Evolutionary conservation across 345 rosid genomes (phyloP).

Genomic region (Carallia pectinifolia): DNA sequence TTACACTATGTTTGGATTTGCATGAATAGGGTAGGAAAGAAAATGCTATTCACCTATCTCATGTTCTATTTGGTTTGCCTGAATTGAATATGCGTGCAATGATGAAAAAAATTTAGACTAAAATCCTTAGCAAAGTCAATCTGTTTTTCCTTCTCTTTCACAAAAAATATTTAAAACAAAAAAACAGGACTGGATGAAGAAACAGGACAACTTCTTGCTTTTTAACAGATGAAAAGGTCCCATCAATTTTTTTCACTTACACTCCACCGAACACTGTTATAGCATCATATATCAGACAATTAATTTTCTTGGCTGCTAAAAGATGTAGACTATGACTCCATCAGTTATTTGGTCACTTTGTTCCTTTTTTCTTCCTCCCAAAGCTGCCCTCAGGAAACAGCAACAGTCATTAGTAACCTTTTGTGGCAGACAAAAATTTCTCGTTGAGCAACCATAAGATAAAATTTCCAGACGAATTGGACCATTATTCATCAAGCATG

Average conservation of each 20-base stretch:
- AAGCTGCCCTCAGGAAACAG: too few relatives aligned
- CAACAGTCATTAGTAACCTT: neutral
- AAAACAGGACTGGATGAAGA: neutral
- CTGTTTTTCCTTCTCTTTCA: too few relatives aligned
- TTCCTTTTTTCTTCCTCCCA: too few relatives aligned
- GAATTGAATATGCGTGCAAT: too few relatives aligned
- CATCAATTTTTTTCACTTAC: conserved; percentile 1
- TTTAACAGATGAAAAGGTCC: neutral
- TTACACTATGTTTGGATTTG: neutral
- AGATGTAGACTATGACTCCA: neutral
- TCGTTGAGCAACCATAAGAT: too few relatives aligned
- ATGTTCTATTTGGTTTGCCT: too few relatives aligned
- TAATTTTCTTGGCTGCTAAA: neutral
- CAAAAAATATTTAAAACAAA: neutral
- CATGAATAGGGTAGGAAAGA: too few relatives aligned
- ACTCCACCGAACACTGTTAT: neutral
- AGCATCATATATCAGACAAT: conserved; percentile 5
- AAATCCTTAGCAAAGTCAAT: neutral
- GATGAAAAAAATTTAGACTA: neutral
- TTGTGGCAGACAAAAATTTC: neutral
- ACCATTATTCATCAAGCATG: conserved; percentile 9
- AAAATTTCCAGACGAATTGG: neutral
- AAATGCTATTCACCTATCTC: too few relatives aligned
- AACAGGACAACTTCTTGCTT: neutral
- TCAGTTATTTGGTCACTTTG: too few relatives aligned